phyloP scores from a whole-genome alignment of 371 early-diverging fungal species.

The Coemansia sp. region DNA sequence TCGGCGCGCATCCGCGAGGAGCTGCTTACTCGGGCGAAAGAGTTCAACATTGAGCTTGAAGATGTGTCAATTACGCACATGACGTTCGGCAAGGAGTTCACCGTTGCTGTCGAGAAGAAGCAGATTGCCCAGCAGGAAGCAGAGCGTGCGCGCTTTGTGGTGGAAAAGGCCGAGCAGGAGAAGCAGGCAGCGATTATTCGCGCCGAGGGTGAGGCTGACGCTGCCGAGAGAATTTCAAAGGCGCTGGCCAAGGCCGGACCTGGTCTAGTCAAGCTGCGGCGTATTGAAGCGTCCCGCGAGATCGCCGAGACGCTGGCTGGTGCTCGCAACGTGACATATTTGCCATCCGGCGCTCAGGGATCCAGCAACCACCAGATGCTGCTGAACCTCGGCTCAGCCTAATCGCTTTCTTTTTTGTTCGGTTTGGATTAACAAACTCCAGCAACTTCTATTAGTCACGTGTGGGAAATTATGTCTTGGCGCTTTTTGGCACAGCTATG shows the following conservation, averaged over 20 bases:
- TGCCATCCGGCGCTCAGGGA: conserved; percentile 62
- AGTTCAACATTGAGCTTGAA: conserved; percentile 93
- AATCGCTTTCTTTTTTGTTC: conserved; percentile 11
- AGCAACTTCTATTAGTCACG: not conserved
- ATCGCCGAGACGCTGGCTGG: conserved; percentile 88
- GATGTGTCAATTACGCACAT: conserved; percentile 98
- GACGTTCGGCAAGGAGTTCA: conserved; percentile 97
- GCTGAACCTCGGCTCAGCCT: conserved; percentile 52
- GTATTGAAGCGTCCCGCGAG: conserved; percentile 96
- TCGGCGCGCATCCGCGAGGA: conserved; percentile 94
- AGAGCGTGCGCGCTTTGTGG: conserved; percentile 93
- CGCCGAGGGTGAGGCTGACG: conserved; percentile 95
- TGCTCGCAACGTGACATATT: conserved; percentile 87
- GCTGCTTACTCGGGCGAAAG: conserved; percentile 86
- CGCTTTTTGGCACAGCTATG: not conserved
- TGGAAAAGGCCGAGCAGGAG: conserved; percentile 96
- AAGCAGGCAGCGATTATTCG: conserved; percentile 95
- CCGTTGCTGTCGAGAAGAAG: conserved; percentile 86
- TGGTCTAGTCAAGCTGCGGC: conserved; percentile 91
- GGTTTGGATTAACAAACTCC: not conserved
- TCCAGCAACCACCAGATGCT: conserved; percentile 54
- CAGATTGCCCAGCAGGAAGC: conserved; percentile 97
- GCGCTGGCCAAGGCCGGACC: conserved; percentile 89
- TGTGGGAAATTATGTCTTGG: not conserved
- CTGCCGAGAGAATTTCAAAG: conserved; percentile 80